These are phyloP conservation scores for Microstegium vimineum DNA, from an alignment of 176 grass and related monocot genomes.

Conservation along the genomic window DNA sequence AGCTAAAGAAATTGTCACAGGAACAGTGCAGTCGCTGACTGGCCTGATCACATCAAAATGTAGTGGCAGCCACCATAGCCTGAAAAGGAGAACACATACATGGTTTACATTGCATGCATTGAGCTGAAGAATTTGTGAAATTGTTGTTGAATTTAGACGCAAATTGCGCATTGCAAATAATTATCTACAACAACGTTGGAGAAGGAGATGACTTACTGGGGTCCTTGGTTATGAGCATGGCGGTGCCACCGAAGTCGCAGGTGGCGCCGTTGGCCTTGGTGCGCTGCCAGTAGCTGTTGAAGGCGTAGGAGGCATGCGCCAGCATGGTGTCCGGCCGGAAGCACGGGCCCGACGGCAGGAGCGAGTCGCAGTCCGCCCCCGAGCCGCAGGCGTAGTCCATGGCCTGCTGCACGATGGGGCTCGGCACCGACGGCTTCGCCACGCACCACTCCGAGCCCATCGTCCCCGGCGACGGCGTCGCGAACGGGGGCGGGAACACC, in stretches of 20 bases:
- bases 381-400: conserved; percentile 92
- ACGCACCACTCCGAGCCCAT: conserved; percentile 56
- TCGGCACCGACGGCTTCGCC: conserved; percentile 77
- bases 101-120: background rate
- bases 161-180: background rate
- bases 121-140: background rate
- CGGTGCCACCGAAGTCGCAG: conserved; percentile 84
- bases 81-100: conserved; percentile 25
- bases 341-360: conserved; percentile 51
- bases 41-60: conserved; percentile 58
- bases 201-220: conserved; percentile 58
- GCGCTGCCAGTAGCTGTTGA: conserved; percentile 91
- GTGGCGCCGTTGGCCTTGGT: conserved; percentile 72
- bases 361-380: conserved; percentile 65
- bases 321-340: conserved; percentile 67
- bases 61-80: conserved; percentile 66
- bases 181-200: background rate
- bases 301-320: conserved; percentile 79
- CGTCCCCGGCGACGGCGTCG: conserved; percentile 20
- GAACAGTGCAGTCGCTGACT: background rate
- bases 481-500: conserved; percentile 50
- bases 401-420: conserved; percentile 62
- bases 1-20: background rate
- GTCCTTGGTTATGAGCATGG: conserved; percentile 87
- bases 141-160: background rate